Evolutionary conservation across 1,284 basidiomycete species (phyloP), one percentile per base, ranked within the genome.

Genomic region (Cutaneotrichosporon mucoides): DNA sequence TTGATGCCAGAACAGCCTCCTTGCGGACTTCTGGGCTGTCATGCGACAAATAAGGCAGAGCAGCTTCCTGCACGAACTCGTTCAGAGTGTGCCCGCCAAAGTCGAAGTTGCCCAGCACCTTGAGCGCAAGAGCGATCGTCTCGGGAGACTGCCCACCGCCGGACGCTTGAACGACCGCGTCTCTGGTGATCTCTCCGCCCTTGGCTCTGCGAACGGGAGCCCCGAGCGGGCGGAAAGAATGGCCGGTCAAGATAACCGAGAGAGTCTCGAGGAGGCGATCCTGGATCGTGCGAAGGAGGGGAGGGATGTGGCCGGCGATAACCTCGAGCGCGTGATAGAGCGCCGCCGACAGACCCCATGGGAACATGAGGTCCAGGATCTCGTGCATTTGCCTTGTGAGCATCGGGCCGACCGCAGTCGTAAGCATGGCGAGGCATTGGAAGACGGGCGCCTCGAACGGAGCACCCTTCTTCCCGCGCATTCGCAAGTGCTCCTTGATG

Each of bases 361-460:
- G 89, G 75, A 99, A 92, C 90, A 99, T 99, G 52, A 97, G 82
- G 73, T 98, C 93, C 38, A 99, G 84, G 66, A 98, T 88, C 72
- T 99, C 96, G 76, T 98, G 96, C 68, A 99, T 83, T 59, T 96
- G 84, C 71, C 94, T 92, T 0, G 96, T 98, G 54, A 99, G 82
- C 73, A 94, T 95, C 1, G 94, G 93, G 0, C 96, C 96, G 42
- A 99, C 93, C 5, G 96, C 92, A 0, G 87, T 86, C 1, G 94
- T 93, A 53, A 99, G 82, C 90, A 98, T 94, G 40, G 92, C 92
- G 52, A 99, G 85, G 76, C 96, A 99, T 81, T 98, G 91, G 73
- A 99, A 99, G 66, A 99, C 94, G 0, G 95, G 90, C 63, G 92
- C 92, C 78, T 98, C 95, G 12, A 89, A 87, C 5, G 90, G 89